Percentiles rank a stretch among this genome's conserved stretches.
Conservation (phyloP, 148 eudicot species). For the Heliosperma pusillum region DNA sequence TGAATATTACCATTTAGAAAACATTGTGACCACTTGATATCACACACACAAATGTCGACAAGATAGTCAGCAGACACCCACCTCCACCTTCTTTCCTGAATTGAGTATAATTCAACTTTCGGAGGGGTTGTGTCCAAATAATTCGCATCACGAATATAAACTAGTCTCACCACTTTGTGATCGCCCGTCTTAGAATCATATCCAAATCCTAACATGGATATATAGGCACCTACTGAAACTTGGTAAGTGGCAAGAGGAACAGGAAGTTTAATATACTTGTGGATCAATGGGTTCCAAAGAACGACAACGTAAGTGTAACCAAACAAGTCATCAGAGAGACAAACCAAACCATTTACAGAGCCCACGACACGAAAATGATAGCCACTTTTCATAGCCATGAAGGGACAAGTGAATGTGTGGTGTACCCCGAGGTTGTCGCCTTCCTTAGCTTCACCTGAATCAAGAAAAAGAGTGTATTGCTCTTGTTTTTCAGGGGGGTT, state of each 20-base stretch:
- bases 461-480: conserved; percentile 12
- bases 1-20: conserved; percentile 13
- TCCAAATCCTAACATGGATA: conserved; percentile 10
- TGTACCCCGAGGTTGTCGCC: background rate
- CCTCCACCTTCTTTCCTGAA: conserved; percentile 13
- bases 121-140: conserved; percentile 15
- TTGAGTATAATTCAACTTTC: conserved; percentile 11
- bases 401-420: conserved; percentile 10
- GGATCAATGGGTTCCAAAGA: conserved; percentile 8
- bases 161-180: conserved; percentile 13
- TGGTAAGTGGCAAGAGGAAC: conserved; percentile 10
- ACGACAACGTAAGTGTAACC: conserved; percentile 6
- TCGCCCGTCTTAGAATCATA: conserved; percentile 6
- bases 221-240: background rate
- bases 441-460: background rate
- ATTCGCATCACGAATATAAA: background rate
- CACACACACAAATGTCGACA: conserved; percentile 13
- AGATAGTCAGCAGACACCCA: conserved; percentile 4
- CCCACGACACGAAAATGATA: conserved; percentile 12
- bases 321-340: conserved; percentile 15
- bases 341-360: conserved; percentile 19
- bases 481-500: conserved; percentile 11
- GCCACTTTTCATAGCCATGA: background rate
- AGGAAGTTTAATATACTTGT: conserved; percentile 16
- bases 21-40: conserved; percentile 16